A percentile compares a stretch with the other conserved stretches of the same genome.
phyloP scores from a whole-genome alignment of 805 yeast genomes.

The Ogataea ganodermae region DNA sequence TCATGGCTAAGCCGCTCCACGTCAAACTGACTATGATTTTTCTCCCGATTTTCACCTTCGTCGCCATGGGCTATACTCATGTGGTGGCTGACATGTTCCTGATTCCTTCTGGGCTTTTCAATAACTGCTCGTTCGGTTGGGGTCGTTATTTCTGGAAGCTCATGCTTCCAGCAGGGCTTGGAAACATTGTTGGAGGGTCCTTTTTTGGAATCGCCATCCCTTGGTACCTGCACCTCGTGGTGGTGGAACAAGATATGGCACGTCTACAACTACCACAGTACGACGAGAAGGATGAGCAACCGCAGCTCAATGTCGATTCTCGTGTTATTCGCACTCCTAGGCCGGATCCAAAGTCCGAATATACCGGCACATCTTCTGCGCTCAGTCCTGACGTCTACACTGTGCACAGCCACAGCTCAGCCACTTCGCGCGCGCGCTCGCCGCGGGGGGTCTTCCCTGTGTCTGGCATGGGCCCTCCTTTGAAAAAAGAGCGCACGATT shows the following conservation, averaged over 20 bases:
- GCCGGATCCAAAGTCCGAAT: neutral
- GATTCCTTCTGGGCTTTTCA: slow-evolving; percentile 64
- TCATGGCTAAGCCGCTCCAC: slow-evolving; percentile 78
- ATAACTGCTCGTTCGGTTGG: slow-evolving; percentile 64
- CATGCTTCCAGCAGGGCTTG: slow-evolving; percentile 68
- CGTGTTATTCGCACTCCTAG: slow-evolving; percentile 61
- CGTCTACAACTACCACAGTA: slow-evolving; percentile 63
- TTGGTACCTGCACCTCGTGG: slow-evolving; percentile 70
- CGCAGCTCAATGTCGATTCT: slow-evolving; percentile 74
- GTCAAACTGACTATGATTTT: slow-evolving; percentile 66
- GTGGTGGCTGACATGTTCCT: slow-evolving; percentile 82
- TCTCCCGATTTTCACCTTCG: slow-evolving; percentile 76
- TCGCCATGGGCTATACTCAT: slow-evolving; percentile 76
- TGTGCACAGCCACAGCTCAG: neutral
- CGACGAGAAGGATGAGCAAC: slow-evolving; percentile 79
- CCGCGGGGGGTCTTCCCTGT: slow-evolving; percentile 84
- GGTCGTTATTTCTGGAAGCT: slow-evolving; percentile 72
- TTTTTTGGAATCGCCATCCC: slow-evolving; percentile 66
- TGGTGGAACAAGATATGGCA: slow-evolving; percentile 70
- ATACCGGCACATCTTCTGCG: slow-evolving; percentile 2
- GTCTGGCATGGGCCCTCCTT: slow-evolving; percentile 71
- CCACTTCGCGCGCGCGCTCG: slow-evolving; percentile 38
- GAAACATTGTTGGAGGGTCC: slow-evolving; percentile 79
- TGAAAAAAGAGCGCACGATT: slow-evolving; percentile 55
- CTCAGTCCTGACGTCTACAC: neutral